Conservation (phyloP, 2,329 filamentous ascomycete species). For the Talaromyces islandicus region DNA sequence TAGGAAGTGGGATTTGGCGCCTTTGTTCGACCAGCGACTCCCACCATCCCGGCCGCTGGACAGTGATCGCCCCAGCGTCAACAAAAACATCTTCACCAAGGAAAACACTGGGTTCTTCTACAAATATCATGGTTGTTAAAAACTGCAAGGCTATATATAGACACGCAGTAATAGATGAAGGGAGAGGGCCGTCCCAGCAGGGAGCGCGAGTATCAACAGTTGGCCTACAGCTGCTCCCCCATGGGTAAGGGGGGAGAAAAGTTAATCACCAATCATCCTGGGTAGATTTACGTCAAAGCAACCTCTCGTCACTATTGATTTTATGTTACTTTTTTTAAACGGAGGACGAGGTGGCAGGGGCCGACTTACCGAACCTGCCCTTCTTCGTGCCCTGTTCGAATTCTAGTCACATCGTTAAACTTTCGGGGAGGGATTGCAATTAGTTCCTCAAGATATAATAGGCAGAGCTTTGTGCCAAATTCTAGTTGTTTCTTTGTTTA, state of each 20-base stretch:
- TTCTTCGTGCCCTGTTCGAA: not conserved
- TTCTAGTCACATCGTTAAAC: not conserved
- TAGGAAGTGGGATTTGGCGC: not conserved
- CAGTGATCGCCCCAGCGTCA: not conserved
- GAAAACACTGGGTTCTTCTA: not conserved
- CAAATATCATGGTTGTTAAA: not conserved
- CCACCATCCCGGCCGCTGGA: not conserved
- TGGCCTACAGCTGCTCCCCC: not conserved
- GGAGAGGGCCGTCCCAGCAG: not conserved
- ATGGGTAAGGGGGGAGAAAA: not conserved
- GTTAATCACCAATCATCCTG: not conserved
- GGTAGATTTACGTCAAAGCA: not conserved
- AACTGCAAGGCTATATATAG: not conserved
- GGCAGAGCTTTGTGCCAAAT: not conserved
- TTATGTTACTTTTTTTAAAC: not conserved
- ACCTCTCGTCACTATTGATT: not conserved
- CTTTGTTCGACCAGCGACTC: not conserved
- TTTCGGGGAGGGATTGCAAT: not conserved
- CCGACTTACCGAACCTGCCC: not conserved
- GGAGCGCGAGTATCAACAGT: not conserved
- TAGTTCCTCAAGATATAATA: not conserved
- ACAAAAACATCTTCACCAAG: not conserved
- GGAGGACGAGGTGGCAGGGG: not conserved
- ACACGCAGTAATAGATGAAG: not conserved
- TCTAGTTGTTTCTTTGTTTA: not conserved